Evolutionary conservation across 768 basidiomycete genomes (phyloP), one percentile per base, ranked within the genome.

Genomic region (Tubosaeta brunneosetosa): DNA sequence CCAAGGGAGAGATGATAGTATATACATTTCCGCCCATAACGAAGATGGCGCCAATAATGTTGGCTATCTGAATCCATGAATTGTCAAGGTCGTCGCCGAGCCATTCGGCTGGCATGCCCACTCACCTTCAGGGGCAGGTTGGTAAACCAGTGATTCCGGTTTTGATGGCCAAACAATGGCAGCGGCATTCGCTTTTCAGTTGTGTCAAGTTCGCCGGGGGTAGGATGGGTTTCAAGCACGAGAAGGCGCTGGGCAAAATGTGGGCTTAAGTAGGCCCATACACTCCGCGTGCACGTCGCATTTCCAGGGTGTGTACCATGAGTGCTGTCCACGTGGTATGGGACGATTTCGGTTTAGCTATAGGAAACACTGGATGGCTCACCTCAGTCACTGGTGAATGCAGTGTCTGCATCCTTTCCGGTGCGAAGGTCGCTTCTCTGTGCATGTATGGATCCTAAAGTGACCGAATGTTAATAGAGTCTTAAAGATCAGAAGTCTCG

Each of bases 1-100:
- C 76, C 54, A 68, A 71, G 6, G 81, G 82, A 32, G 78, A 79
- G 11, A 81, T 78, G 52, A 85, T 73, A 29, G 77, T 75, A 70
- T 81, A 84, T 52, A 84, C 74, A 65, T 85, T 85, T 45, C 77
- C 77, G 25, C 80, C 84, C 55, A 84, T 73, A 54, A 83, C 78
- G 47, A 78, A 61, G 66, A 82, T 55, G 53, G 79, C 83, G 45
- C 77, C 77, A 51, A 81, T 44, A 42, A 85, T 73, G 66, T 85
- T 85, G 50, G 77, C 73, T 49, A 84, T 59, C 78, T 78, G 34
- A 14, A 47, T 40, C 13, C 17, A 22, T 47, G 34, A 17, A 29
- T 17, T 38, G 17, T 34, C 47, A 11, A 14, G 57, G 36, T 42
- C 10, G 29, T 12, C 19, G 3, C 32, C n/a, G 4, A 29, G 19